Evolutionary conservation across 768 basidiomycete species (phyloP).

Genomic region (Calocera cornea): DNA sequence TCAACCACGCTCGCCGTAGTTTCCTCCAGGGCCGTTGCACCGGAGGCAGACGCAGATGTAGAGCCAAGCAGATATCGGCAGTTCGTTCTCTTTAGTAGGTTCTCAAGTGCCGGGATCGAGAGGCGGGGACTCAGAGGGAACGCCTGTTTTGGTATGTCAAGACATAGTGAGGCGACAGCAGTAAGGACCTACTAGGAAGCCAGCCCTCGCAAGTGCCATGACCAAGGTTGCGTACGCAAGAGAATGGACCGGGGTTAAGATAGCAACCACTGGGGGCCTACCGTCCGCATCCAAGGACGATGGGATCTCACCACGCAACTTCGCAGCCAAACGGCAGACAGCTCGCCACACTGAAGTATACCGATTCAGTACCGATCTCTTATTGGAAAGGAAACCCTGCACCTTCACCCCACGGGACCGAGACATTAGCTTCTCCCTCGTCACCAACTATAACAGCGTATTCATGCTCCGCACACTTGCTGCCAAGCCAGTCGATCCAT

Average conservation of each 20-base stretch:
- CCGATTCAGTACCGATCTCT: background rate
- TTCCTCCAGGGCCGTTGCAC: background rate
- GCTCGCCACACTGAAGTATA: background rate
- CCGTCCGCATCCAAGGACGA: background rate
- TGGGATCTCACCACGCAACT: background rate
- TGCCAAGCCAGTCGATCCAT: background rate
- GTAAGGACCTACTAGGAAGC: background rate
- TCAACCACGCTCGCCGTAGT: background rate
- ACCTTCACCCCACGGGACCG: background rate
- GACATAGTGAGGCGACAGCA: background rate
- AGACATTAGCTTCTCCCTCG: background rate
- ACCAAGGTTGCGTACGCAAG: background rate
- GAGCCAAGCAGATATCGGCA: background rate
- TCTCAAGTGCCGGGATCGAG: background rate
- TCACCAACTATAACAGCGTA: background rate
- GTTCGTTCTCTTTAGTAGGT: background rate
- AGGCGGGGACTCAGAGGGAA: background rate
- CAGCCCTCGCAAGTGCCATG: background rate
- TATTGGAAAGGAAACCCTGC: background rate
- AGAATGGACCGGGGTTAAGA: background rate
- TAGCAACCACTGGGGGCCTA: background rate
- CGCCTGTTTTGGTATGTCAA: background rate
- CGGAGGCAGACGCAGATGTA: background rate
- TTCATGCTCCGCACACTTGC: background rate
- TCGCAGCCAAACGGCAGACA: background rate